Percentiles rank a stretch among this genome's conserved stretches.
phyloP scores from a whole-genome alignment of 305 asterid genomes.

The Salvia sclarea region DNA sequence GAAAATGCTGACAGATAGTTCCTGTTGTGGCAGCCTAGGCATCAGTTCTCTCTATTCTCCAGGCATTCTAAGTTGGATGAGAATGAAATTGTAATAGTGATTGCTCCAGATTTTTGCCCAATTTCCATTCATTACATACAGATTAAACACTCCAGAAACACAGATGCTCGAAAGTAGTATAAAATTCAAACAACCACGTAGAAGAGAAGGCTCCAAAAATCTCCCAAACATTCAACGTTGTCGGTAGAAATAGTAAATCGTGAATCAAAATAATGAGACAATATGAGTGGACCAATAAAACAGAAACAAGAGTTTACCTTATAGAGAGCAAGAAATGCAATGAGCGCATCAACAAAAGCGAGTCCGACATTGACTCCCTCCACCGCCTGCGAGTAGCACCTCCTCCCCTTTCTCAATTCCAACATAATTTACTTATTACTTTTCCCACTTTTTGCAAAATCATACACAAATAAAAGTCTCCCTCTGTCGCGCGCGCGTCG shows the following conservation, averaged over 20 bases:
- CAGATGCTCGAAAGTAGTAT: background rate
- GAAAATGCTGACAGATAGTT: constrained; percentile 13
- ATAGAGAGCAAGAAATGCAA: constrained; percentile 67
- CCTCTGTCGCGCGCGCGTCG: constrained; percentile 21
- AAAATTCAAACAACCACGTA: background rate
- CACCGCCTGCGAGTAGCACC: constrained; percentile 66
- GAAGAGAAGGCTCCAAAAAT: background rate
- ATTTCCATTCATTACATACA: constrained; percentile 17
- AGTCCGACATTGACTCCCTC: constrained; percentile 67
- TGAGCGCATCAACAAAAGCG: constrained; percentile 66
- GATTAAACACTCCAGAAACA: constrained; percentile 15
- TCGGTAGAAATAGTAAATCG: background rate
- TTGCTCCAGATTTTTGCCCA: constrained; percentile 3
- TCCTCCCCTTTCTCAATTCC: constrained; percentile 60
- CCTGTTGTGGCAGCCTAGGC: background rate
- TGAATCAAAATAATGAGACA: background rate
- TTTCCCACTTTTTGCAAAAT: constrained; percentile 19
- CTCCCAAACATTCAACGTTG: background rate
- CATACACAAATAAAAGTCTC: constrained; percentile 25
- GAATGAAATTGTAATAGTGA: constrained; percentile 1
- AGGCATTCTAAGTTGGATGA: constrained; percentile 1
- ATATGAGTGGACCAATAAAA: background rate
- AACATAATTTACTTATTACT: constrained; percentile 36
- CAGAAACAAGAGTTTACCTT: constrained; percentile 48
- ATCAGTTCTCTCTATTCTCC: constrained; percentile 1